phyloP scores from a whole-genome alignment of 208 protist genomes.

The Naegleria lovaniensis region DNA sequence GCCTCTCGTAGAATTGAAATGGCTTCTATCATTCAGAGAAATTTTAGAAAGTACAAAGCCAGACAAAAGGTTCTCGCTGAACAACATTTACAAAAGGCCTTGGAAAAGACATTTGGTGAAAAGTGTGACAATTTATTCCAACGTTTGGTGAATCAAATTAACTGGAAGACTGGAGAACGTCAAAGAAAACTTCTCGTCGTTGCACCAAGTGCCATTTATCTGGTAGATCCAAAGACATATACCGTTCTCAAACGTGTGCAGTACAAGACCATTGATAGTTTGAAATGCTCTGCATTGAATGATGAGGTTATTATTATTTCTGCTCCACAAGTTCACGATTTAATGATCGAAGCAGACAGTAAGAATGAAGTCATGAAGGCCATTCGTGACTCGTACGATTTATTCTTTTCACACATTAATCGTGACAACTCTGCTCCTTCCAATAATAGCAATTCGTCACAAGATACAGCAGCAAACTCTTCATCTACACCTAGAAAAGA shows the following conservation, averaged over 20 bases:
- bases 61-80: background rate
- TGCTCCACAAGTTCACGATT: background rate
- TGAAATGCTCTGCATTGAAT: background rate
- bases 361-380: slow-evolving; percentile 22
- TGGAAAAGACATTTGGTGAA: background rate
- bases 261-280: background rate
- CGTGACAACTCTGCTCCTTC: background rate
- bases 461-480: background rate
- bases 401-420: slow-evolving; percentile 2
- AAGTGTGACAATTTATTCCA: background rate
- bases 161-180: background rate
- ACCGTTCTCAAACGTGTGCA: background rate
- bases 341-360: background rate
- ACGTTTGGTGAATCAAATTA: background rate
- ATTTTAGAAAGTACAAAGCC: background rate
- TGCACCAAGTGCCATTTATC: background rate
- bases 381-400: background rate
- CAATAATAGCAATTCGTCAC: background rate
- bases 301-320: background rate
- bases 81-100: background rate
- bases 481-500: background rate
- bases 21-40: slow-evolving; percentile 20
- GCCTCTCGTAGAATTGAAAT: background rate
- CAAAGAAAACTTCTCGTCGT: background rate
- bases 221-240: slow-evolving; percentile 1